Base-by-base conservation (phyloP, 148 eudicot species). In the Vaccinium corymbosum region DNA sequence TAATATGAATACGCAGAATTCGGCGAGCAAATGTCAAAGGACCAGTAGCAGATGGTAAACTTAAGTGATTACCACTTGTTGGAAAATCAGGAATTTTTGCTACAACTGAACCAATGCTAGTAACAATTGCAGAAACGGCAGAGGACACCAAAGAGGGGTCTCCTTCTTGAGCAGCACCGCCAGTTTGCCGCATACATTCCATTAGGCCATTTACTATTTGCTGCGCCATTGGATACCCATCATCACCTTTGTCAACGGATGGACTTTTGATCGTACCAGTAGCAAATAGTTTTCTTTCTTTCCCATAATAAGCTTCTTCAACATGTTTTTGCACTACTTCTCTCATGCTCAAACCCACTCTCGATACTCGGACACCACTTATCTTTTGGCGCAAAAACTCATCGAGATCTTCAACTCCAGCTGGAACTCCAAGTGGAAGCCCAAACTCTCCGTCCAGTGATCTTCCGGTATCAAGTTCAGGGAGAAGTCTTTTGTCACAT, bases 151-250 rank as follows among this genome's bases (percentile, higher is more conserved):
- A 86, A 81, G 94, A 89, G 49, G 99, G 99, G 82, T 97, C 99
- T 74, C 99, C 99, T 94, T 97, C 99, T 89, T 97, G 99, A 83
- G 98, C 98, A 84, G 99, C 99, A 74, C 99, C 99, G 51, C 99
- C 99, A 32, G 99, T 97, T 86, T 94, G 98, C 86, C 93, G 92
- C 82, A 97, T 95, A 90, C 95, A 95, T n/a, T 95, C 98, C 93
- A 95, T 91, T 46, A 97, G 85, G 81, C 92, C 91, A 46, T 77
- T 82, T 27, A 97, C 92, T 38, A 94, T 94, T 84, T 97, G 92
- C 53, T 94, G 96, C 16, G 98, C 98, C 78, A 92, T 87, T 70
- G 90, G 98, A 85, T 89, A 83, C 46, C 94, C 93, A 81, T 94
- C 94, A 86, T 94, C 99, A 86, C 90, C 89, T 81, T 94, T 95